Conservation (phyloP, 2,329 filamentous ascomycete genomes). For the Ophiosphaerella herpotricha region DNA sequence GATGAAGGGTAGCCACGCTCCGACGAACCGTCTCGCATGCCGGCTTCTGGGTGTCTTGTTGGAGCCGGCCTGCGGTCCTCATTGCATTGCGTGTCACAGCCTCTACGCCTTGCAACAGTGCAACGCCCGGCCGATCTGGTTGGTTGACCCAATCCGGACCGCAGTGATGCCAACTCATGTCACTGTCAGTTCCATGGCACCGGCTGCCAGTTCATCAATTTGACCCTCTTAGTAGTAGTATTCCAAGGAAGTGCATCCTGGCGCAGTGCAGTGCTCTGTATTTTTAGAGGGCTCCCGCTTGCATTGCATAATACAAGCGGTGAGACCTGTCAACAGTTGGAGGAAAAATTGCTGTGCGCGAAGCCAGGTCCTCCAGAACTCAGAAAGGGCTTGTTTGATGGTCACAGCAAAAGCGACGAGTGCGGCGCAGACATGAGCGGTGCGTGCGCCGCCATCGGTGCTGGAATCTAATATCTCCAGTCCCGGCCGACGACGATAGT, state of each 20-base stretch:
- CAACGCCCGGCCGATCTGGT: slow-evolving; percentile 31
- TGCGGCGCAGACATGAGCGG: slow-evolving; percentile 13
- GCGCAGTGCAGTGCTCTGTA: slow-evolving; percentile 24
- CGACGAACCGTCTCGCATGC: slow-evolving; percentile 26
- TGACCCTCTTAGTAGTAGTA: slow-evolving; percentile 4
- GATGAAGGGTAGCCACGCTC: slow-evolving; percentile 30
- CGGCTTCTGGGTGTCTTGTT: slow-evolving; percentile 16
- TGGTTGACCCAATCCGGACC: slow-evolving; percentile 27
- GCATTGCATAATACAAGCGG: slow-evolving; percentile 38
- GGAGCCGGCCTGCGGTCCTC: slow-evolving; percentile 14
- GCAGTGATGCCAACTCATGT: slow-evolving; percentile 30
- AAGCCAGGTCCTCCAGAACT: background rate
- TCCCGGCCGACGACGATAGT: slow-evolving; percentile 36
- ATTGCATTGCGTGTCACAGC: slow-evolving; percentile 28
- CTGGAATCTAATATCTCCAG: slow-evolving; percentile 16
- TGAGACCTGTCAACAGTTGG: slow-evolving; percentile 31
- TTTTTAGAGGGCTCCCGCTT: slow-evolving; percentile 27
- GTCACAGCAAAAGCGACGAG: slow-evolving; percentile 10
- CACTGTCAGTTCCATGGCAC: slow-evolving; percentile 20
- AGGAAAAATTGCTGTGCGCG: slow-evolving; percentile 6
- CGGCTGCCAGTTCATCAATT: slow-evolving; percentile 31
- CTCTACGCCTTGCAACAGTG: slow-evolving; percentile 22
- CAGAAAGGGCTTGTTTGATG: slow-evolving; percentile 10
- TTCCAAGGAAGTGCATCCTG: slow-evolving; percentile 29
- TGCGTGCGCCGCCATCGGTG: background rate